These are phyloP conservation scores for Calonectria pteridis DNA, from an alignment of 2,329 filamentous ascomycete genomes.

Conservation along the genomic window DNA sequence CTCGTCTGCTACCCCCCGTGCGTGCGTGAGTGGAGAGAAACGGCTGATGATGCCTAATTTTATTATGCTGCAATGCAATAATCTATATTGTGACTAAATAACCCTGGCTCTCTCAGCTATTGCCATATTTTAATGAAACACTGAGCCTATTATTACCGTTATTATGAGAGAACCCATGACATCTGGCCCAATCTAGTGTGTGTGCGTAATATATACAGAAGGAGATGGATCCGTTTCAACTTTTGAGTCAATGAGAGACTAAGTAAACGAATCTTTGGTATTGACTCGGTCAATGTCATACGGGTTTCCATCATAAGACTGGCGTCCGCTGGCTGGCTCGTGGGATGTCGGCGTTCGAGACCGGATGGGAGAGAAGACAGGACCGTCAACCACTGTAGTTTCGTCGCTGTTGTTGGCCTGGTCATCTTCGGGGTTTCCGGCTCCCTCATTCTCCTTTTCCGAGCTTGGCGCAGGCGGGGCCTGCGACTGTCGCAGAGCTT, in stretches of 20 bases:
- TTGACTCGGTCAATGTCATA: conserved; percentile 1
- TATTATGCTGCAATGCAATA: background rate
- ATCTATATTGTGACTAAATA: background rate
- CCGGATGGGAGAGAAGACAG: background rate
- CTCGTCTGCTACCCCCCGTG: background rate
- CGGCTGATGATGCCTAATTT: background rate
- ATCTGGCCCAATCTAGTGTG: background rate
- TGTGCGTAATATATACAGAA: background rate
- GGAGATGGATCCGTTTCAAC: background rate
- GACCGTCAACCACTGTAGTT: background rate
- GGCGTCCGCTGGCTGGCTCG: background rate
- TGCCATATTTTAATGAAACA: background rate
- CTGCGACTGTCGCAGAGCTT: background rate
- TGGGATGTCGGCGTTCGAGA: background rate
- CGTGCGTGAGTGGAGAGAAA: background rate
- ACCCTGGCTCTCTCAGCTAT: background rate
- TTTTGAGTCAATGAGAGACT: background rate
- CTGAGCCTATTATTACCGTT: background rate
- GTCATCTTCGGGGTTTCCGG: background rate
- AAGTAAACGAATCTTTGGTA: background rate
- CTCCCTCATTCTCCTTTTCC: background rate
- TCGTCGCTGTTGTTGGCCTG: background rate
- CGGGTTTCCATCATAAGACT: background rate
- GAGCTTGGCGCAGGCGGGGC: background rate
- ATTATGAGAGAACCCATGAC: background rate